These are phyloP conservation scores for Neopestalotiopsis clavispora DNA, from an alignment of 2,329 filamentous ascomycete species.

Conservation along the genomic window DNA sequence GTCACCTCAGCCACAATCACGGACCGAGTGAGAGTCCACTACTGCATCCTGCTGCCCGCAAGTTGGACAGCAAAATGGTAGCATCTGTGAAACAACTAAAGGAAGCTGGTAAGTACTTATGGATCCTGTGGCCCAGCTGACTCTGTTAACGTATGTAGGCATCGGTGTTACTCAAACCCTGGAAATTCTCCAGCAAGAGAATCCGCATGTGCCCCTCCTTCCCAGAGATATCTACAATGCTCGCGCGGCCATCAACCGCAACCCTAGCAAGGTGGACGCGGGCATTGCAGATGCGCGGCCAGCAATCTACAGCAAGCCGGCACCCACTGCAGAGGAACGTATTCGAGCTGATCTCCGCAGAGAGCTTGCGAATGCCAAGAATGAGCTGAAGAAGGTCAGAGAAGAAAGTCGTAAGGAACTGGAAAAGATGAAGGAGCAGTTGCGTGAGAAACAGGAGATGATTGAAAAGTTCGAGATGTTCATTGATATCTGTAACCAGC, in stretches of 20 bases:
- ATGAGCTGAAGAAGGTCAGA: slow-evolving; percentile 59
- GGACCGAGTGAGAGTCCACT: slow-evolving; percentile 69
- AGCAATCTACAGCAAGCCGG: slow-evolving; percentile 70
- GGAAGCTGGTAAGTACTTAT: slow-evolving; percentile 61
- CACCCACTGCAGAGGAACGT: slow-evolving; percentile 66
- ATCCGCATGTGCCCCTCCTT: slow-evolving; percentile 66
- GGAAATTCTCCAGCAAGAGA: slow-evolving; percentile 67
- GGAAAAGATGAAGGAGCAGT: slow-evolving; percentile 59
- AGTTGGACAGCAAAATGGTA: slow-evolving; percentile 71
- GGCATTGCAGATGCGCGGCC: slow-evolving; percentile 65
- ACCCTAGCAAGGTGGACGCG: slow-evolving; percentile 64
- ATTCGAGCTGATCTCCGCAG: slow-evolving; percentile 66
- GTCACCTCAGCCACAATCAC: slow-evolving; percentile 67
- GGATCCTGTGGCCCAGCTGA: not conserved
- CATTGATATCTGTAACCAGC: slow-evolving; percentile 71
- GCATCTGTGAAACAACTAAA: slow-evolving; percentile 70
- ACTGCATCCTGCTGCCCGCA: slow-evolving; percentile 69
- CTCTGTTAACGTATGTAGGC: slow-evolving; percentile 50
- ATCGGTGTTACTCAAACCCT: slow-evolving; percentile 70
- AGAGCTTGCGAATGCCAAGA: slow-evolving; percentile 62
- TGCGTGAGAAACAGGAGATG: slow-evolving; percentile 67
- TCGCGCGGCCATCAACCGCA: slow-evolving; percentile 68
- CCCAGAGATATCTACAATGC: slow-evolving; percentile 72
- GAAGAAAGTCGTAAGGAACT: slow-evolving; percentile 64
- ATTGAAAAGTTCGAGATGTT: slow-evolving; percentile 72